Evolutionary conservation across 2,329 filamentous ascomycete species (phyloP).

Genomic region (Ophiocordyceps camponoti-floridani): DNA sequence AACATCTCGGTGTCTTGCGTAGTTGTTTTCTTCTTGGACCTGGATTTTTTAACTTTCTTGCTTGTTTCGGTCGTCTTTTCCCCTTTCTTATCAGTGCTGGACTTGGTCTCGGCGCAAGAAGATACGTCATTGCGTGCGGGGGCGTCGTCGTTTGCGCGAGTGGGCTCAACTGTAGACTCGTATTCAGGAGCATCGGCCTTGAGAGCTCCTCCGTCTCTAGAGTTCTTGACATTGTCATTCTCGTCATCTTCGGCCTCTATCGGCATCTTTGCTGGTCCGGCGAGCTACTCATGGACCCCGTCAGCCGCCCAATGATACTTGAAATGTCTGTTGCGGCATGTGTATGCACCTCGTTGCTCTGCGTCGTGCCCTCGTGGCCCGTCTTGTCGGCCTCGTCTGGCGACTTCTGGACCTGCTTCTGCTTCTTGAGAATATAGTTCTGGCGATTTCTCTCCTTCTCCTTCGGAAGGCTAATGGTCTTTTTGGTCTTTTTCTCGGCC

Average conservation of each 20-base stretch:
- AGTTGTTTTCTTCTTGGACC: not conserved
- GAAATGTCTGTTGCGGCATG: not conserved
- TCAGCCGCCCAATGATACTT: not conserved
- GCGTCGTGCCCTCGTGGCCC: conserved; percentile 9
- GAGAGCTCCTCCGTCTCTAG: conserved; percentile 8
- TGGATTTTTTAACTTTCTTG: conserved; percentile 5
- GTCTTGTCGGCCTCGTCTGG: conserved; percentile 19
- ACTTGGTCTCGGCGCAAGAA: conserved; percentile 1
- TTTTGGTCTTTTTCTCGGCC: conserved; percentile 14
- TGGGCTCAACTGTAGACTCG: conserved; percentile 13
- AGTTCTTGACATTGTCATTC: conserved; percentile 3
- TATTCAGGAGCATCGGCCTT: conserved; percentile 9
- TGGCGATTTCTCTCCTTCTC: conserved; percentile 20
- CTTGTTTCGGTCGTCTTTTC: conserved; percentile 4
- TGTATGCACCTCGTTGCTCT: conserved; percentile 3
- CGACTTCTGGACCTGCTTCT: conserved; percentile 21
- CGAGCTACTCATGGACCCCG: not conserved
- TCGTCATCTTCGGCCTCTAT: conserved; percentile 5
- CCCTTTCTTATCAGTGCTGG: conserved; percentile 4
- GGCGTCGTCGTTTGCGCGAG: conserved; percentile 12
- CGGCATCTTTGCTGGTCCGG: conserved; percentile 1
- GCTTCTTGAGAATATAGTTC: conserved; percentile 16
- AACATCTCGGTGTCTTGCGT: not conserved
- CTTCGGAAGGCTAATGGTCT: conserved; percentile 7
- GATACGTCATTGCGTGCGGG: conserved; percentile 8